A percentile compares a stretch with the other conserved stretches of the same genome.
Evolutionary conservation across 2,329 filamentous ascomycete genomes (phyloP).

Genomic region (Rhytidhysteron rufulum): DNA sequence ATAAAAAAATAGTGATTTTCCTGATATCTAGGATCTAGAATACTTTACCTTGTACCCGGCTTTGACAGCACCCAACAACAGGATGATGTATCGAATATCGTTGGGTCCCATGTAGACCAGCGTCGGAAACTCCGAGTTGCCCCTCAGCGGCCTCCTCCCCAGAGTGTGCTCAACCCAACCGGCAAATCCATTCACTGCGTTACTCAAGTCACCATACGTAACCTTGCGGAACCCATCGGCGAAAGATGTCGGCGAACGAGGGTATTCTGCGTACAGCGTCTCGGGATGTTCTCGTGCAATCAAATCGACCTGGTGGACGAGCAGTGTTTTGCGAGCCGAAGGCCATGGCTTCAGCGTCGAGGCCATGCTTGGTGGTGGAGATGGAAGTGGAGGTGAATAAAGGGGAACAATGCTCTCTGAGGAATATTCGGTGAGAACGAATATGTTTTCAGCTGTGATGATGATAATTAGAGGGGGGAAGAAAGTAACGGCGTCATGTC

Average conservation of each 20-base stretch:
- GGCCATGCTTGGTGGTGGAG: background rate
- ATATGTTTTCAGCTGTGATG: too few relatives aligned
- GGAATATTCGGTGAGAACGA: too few relatives aligned
- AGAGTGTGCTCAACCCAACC: slow-evolving; percentile 30
- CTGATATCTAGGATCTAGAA: too few relatives aligned
- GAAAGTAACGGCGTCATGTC: too few relatives aligned
- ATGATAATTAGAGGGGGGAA: too few relatives aligned
- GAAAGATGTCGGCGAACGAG: slow-evolving; percentile 3
- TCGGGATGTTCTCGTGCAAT: background rate
- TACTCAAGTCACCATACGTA: slow-evolving; percentile 17
- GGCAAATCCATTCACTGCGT: slow-evolving; percentile 26
- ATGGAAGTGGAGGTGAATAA: background rate
- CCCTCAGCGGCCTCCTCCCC: slow-evolving; percentile 15
- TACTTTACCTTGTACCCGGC: slow-evolving; percentile 28
- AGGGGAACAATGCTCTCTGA: too few relatives aligned
- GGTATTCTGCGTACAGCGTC: slow-evolving; percentile 5
- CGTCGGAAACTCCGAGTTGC: slow-evolving; percentile 26
- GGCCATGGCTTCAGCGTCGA: background rate
- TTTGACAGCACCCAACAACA: slow-evolving; percentile 35
- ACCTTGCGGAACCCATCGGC: slow-evolving; percentile 25
- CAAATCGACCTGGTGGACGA: background rate
- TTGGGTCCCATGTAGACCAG: slow-evolving; percentile 29
- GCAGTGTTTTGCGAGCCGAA: background rate
- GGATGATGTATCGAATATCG: slow-evolving; percentile 33
- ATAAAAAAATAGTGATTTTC: too few relatives aligned